Conservation (phyloP, 2,329 filamentous ascomycete species). For the Endocalyx cinctus region DNA sequence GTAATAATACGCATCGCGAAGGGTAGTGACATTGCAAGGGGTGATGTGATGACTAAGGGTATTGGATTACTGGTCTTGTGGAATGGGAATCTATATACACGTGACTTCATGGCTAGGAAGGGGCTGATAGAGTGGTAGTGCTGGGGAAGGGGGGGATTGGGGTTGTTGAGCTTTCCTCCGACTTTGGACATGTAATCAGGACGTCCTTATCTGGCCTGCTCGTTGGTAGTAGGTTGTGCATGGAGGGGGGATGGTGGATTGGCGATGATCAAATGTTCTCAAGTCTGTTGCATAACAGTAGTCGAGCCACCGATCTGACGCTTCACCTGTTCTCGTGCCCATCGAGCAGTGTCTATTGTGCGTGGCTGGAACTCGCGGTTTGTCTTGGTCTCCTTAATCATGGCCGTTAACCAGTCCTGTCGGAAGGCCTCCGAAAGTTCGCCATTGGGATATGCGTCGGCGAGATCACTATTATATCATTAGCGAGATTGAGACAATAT, state of each 20-base stretch:
- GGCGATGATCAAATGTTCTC: conserved; percentile 20
- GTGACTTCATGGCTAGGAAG: conserved; percentile 14
- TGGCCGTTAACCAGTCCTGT: conserved; percentile 79
- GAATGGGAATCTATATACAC: neutral
- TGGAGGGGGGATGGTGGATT: conserved; percentile 5
- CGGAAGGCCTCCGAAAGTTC: conserved; percentile 82
- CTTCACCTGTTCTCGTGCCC: conserved; percentile 97
- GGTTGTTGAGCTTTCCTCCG: conserved; percentile 25
- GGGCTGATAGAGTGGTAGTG: conserved; percentile 10
- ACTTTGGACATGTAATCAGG: conserved; percentile 21
- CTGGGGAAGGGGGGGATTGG: conserved; percentile 5
- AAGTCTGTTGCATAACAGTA: conserved; percentile 49
- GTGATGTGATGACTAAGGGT: conserved; percentile 22
- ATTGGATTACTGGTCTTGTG: conserved; percentile 27
- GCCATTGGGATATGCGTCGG: conserved; percentile 87
- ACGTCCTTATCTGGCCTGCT: conserved; percentile 16
- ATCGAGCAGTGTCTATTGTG: conserved; percentile 91
- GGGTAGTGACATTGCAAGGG: no score
- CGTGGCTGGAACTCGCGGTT: conserved; percentile 82
- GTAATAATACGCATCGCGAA: conserved; percentile 11
- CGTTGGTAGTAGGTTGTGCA: conserved; percentile 22
- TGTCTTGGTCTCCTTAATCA: conserved; percentile 87
- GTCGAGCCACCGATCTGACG: conserved; percentile 63
- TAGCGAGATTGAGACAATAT: conserved; percentile 3
- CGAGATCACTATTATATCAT: conserved; percentile 68